A percentile compares a stretch with the other conserved stretches of the same genome.
Evolutionary conservation across 2,329 filamentous ascomycete genomes (phyloP).

Genomic region (Neonectria faginata): DNA sequence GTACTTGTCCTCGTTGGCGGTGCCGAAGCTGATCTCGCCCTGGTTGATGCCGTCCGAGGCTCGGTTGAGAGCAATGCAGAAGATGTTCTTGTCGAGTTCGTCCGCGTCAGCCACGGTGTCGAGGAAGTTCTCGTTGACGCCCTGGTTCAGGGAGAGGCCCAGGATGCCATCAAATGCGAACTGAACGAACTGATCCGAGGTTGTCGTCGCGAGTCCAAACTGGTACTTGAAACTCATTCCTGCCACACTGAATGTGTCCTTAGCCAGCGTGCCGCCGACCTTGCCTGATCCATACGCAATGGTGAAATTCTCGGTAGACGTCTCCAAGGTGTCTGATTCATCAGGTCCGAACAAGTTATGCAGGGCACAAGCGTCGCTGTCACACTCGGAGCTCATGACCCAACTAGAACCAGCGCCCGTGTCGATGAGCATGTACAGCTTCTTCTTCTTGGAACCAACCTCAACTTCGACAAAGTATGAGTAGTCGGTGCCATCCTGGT

Average conservation of each 20-base stretch:
- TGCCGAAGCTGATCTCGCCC: conserved; percentile 83
- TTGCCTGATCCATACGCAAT: conserved; percentile 83
- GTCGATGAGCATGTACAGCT: conserved; percentile 72
- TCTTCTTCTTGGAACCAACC: conserved; percentile 66
- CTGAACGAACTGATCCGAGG: conserved; percentile 78
- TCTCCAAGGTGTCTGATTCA: conserved; percentile 73
- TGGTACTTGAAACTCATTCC: conserved; percentile 72
- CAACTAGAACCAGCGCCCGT: conserved; percentile 80
- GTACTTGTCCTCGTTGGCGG: conserved; percentile 74
- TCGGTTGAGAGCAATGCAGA: conserved; percentile 78
- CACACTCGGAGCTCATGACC: conserved; percentile 82
- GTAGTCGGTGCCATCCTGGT: conserved; percentile 74
- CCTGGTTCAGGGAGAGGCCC: conserved; percentile 75
- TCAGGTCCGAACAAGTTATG: conserved; percentile 77
- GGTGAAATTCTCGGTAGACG: conserved; percentile 66
- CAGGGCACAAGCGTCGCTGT: conserved; percentile 70
- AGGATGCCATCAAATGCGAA: conserved; percentile 92
- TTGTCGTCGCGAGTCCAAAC: conserved; percentile 79
- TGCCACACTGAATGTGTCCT: conserved; percentile 75
- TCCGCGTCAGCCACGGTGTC: conserved; percentile 68
- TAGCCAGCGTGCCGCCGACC: conserved; percentile 74
- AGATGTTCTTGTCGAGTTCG: conserved; percentile 71
- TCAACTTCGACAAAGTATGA: conserved; percentile 72
- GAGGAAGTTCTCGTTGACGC: conserved; percentile 74
- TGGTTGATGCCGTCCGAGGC: conserved; percentile 73